These are phyloP conservation scores for Solanum lycopersicoides DNA, from an alignment of 257 asterid species.

Conservation along the genomic window DNA sequence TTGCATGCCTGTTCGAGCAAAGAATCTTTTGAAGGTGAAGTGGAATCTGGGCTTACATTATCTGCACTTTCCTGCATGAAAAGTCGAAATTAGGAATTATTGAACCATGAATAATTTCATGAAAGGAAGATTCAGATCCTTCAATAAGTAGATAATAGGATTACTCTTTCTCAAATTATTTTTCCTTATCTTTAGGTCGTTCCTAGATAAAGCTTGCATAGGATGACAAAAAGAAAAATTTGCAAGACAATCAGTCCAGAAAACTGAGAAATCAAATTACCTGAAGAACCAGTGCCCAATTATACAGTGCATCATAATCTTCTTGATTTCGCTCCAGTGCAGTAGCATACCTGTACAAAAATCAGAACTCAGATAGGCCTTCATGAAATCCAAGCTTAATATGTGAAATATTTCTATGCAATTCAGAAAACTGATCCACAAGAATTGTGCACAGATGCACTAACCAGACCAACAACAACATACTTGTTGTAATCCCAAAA, in stretches of 20 bases:
- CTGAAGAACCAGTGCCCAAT: conserved; percentile 99
- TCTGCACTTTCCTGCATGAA: conserved; percentile 97
- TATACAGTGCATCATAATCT: conserved; percentile 93
- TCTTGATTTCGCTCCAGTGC: conserved; percentile 89
- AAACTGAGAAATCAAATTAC: conserved; percentile 15
- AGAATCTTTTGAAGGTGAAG: conserved; percentile 87
- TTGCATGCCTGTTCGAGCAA: conserved; percentile 96
- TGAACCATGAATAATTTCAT: not conserved
- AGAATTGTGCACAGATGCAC: not conserved
- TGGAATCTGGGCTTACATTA: conserved; percentile 74
- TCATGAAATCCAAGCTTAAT: conserved; percentile 1
- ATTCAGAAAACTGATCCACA: not conserved
- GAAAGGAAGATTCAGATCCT: not conserved
- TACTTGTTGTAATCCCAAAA: not conserved
- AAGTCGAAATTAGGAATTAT: not conserved
- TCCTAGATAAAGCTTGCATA: not conserved
- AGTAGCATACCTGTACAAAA: conserved; percentile 72
- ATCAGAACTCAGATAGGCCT: conserved; percentile 1
- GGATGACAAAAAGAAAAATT: not conserved
- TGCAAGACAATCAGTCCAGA: not conserved
- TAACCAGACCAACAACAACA: not conserved
- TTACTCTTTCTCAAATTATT: not conserved
- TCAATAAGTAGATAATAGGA: not conserved
- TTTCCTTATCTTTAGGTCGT: not conserved
- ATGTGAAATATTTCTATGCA: not conserved